Evolutionary conservation across 2,329 filamentous ascomycete genomes (phyloP), one percentile per base, ranked within the genome.

Genomic region (Knufia fluminis): DNA sequence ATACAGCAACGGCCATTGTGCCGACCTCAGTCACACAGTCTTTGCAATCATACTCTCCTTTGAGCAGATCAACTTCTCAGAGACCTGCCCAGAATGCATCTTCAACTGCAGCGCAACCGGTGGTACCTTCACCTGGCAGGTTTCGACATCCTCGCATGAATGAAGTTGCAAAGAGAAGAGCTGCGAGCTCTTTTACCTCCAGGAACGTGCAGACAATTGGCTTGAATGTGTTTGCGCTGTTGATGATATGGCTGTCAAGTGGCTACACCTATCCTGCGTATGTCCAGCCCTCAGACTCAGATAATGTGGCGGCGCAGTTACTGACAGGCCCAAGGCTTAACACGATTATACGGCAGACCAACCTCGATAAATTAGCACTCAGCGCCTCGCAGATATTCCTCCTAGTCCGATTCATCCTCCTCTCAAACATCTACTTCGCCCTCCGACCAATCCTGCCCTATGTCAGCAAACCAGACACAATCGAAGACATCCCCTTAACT

Each of bases 61-160:
- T 26, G 3, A 17, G 8, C 42, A 28, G 28, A 16, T 6, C 19
- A 9, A 23, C 16, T 14, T 12, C 43, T 22, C 43, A 23, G 36
- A 22, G 31, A 46, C 8, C 19, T 23, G 9, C n/a, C 12, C 43
- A 22, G 32, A 46, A 46, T 46, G 43, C 31, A 14, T 23, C 43
- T 7, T 23, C 6, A 12, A 19, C 17, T 9, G 9, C 43, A 24
- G 3, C 20, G n/a, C 3, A 46, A 19, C 19, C 17, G 16, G 45
- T 40, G 16, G 45, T 40, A 7, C 65, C 64, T 16, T 71, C 69
- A 6, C 71, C 86, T 4, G 90, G 91, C 49, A 87, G 83, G 63
- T 98, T 92, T 91, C 80, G 82, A 62, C 92, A 98, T 66, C 92
- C 92, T 28, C 82, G 84, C 55, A 76, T 96, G 56, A 78, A 88